Evolutionary conservation across 2,329 filamentous ascomycete species (phyloP).

Genomic region (Cytospora paraplurivora): DNA sequence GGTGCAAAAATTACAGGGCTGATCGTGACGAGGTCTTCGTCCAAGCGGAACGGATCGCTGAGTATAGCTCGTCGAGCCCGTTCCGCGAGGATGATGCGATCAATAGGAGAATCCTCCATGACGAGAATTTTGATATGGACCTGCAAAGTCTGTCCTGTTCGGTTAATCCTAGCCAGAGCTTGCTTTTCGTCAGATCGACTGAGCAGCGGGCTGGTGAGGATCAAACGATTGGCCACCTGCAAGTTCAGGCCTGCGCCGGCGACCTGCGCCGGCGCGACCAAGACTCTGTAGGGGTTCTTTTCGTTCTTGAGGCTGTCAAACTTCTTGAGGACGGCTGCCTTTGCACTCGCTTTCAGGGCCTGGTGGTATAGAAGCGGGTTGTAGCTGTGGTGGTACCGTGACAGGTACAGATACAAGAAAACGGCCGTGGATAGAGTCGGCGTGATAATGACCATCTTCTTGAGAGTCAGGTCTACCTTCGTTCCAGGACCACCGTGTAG

Average conservation of each 20-base stretch:
- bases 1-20: too few relatives aligned
- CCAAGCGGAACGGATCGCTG: neutral
- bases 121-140: constrained; percentile 8
- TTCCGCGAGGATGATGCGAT: constrained; percentile 11
- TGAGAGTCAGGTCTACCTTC: neutral
- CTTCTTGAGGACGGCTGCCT: neutral
- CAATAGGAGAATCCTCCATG: constrained; percentile 17
- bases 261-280: constrained; percentile 9
- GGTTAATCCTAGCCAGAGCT: constrained; percentile 17
- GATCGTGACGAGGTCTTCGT: neutral
- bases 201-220: constrained; percentile 20
- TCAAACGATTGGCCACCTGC: constrained; percentile 21
- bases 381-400: neutral
- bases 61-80: neutral
- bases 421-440: constrained; percentile 17
- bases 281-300: neutral
- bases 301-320: constrained; percentile 20
- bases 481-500: neutral
- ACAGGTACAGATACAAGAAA: constrained; percentile 14
- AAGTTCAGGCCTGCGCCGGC: constrained; percentile 20
- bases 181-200: constrained; percentile 10
- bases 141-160: constrained; percentile 3
- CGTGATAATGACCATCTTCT: constrained; percentile 24
- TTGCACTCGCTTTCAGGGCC: constrained; percentile 5
- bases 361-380: constrained; percentile 14